These are phyloP conservation scores for Filobasidium wieringae DNA, from an alignment of 768 basidiomycete species.

Conservation along the genomic window DNA sequence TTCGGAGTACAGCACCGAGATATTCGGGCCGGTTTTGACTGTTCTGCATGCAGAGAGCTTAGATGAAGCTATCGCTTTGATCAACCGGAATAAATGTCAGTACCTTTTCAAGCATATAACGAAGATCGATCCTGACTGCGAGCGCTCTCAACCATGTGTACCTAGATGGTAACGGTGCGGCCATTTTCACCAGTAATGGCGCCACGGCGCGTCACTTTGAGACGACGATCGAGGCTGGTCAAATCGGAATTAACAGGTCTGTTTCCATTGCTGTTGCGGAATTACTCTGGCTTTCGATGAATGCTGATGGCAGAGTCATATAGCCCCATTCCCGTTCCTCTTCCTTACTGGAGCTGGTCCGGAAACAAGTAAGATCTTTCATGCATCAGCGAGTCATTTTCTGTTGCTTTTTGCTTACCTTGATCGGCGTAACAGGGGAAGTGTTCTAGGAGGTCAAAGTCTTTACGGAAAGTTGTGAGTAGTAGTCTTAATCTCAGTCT, in stretches of 20 bases:
- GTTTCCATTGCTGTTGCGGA: too few species aligned
- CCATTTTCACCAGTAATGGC: conserved; percentile 94
- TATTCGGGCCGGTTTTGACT: conserved; percentile 82
- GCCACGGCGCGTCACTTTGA: conserved; percentile 92
- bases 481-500: conserved; percentile 28
- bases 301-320: too few species aligned
- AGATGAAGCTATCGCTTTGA: conserved; percentile 77
- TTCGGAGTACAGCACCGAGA: conserved; percentile 57
- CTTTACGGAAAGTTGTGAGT: conserved; percentile 16
- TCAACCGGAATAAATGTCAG: conserved; percentile 70
- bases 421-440: conserved; percentile 72
- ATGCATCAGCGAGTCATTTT: too few species aligned
- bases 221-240: conserved; percentile 71
- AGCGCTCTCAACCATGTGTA: not conserved
- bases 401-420: too few species aligned
- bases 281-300: too few species aligned
- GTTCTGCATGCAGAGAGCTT: conserved; percentile 67
- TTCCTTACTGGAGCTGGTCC: conserved; percentile 88
- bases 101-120: too few species aligned
- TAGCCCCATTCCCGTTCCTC: conserved; percentile 85
- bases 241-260: conserved; percentile 82
- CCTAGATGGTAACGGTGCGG: conserved; percentile 61
- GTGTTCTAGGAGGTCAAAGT: conserved; percentile 28
- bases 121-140: not conserved
- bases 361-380: too few species aligned